Evolutionary conservation across 2,329 filamentous ascomycete genomes (phyloP), one percentile per base, ranked within the genome.

Genomic region (Westerdykella sp.): DNA sequence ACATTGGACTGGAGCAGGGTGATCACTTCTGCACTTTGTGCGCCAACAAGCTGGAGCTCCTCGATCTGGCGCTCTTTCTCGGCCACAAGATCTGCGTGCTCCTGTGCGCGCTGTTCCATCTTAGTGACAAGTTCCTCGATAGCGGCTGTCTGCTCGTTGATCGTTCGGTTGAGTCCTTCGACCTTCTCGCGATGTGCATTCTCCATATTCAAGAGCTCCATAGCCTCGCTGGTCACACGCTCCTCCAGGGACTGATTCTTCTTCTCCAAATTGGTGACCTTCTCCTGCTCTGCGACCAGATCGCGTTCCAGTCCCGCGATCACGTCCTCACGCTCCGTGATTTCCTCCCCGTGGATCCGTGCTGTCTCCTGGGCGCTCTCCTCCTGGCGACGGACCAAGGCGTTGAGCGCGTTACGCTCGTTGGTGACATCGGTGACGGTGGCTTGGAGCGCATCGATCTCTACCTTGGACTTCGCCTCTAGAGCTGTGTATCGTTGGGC

Each of bases 381-480:
- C 37, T 56, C 58, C 6, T 72, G 59, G n/a, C 51, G 45, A 13
- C 60, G 58, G 42, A 72, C 68, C 37, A 69, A 63, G 37, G 56
- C 54, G 37, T 70, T 63, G 31, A 66, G 61, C 10, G 62, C 62
- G 11, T 59, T 56, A 15, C 70, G 56, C 10, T 69, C 57, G 40
- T 69, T 67, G 43, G 65, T 65, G 49, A 71, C 66, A 21, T 65
- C 63, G 4, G 57, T 59, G 44, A 73, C 71, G 37, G 69, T 66
- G 18, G 61, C 59, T 34, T 62, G 53, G 3, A 67, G 51, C 6
- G 59, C 54, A 3, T 50, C 52, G 37, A 65, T 65, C 15, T 57
- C 57, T 3, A 56, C 61, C 34, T 56, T 59, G 28, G 60, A 56
- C 0, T 55, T 56, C 28, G 55, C 59, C 45, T 65, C 59, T 9